Evolutionary conservation across 306 rosid species (phyloP).

Genomic region (Senna tora): DNA sequence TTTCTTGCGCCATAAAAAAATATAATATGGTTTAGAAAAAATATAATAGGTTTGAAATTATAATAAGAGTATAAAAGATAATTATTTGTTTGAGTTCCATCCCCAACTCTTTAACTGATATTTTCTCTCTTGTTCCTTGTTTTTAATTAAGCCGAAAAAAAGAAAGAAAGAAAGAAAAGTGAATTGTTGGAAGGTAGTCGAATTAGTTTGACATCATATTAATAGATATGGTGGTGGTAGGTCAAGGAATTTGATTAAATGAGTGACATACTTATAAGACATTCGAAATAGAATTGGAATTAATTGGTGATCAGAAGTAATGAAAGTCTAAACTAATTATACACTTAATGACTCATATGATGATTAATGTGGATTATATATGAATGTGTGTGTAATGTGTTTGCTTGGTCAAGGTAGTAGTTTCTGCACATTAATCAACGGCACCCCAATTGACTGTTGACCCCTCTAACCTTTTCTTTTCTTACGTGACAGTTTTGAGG

Average conservation of each 20-base stretch:
- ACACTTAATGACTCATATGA: constrained; percentile 21
- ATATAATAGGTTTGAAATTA: too few species aligned
- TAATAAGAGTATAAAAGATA: too few species aligned
- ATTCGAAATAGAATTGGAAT: constrained; percentile 9
- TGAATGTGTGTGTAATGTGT: too few species aligned
- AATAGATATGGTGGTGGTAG: constrained; percentile 37
- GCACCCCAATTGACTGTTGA: constrained; percentile 41
- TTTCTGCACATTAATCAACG: background rate
- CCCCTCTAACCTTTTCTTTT: background rate
- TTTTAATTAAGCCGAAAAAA: too few species aligned
- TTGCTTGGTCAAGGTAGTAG: constrained; percentile 29
- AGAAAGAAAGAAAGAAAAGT: background rate
- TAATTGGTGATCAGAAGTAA: background rate
- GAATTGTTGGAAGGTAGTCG: constrained; percentile 34
- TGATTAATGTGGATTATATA: background rate
- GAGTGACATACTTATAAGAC: constrained; percentile 29
- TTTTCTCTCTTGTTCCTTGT: too few species aligned
- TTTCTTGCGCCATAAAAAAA: too few species aligned
- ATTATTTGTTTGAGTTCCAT: too few species aligned
- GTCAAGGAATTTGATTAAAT: constrained; percentile 34
- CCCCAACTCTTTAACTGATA: too few species aligned
- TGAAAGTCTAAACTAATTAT: constrained; percentile 26
- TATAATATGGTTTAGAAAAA: too few species aligned
- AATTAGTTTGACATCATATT: constrained; percentile 40
- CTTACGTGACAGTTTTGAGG: constrained; percentile 43